Base-by-base conservation (phyloP, 306 rosid species). In the Rosa rugosa region DNA sequence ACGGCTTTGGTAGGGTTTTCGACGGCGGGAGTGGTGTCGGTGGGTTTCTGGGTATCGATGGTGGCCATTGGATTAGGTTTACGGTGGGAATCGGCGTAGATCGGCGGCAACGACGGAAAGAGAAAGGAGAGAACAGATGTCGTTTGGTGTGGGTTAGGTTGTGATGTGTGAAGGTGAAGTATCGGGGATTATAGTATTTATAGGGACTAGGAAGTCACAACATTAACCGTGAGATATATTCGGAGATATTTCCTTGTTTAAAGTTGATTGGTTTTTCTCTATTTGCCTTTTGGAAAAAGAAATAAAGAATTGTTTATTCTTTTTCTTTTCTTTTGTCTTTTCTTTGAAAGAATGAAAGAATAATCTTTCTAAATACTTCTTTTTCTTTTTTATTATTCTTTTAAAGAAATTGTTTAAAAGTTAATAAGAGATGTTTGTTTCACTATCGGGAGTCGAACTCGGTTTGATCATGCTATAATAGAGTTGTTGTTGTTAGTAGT, bases 1-100 rank as follows among this genome's bases (percentile, higher is more conserved):
- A 85, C 85, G 88, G 98, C 79, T 88, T 89, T 76, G 80, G 50
- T 81, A 82, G 91, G 93, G 91, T 75, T 87, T 80, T 85, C 88
- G 11, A 73, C 59, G 7, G 86, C 44, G 16, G 87, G 83, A 47
- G 38, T 84, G 78, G 47, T 66, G 80, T 69, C 82, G 66, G 40
- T 71, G 75, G 73, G 76, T 17, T 78, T 83, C 80, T 84, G 84
- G n/a, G 86, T 27, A 6, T 77, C 31, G 79, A 92, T 81, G 79
- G 92, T 80, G 70, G 91, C 92, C 97, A 93, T 91, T 73, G 79
- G 49, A 45, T 73, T 17, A 20, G 83, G 68, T 40, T 40, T 27
- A n/a, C 42, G 49, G 4, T 1, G 76, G 72, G 85, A 80, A 44
- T 79, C 86, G 72, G 75, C 85, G 74, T 72, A 73, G 81, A 71